Percentiles rank a stretch among this genome's conserved stretches.
Evolutionary conservation across 2,329 filamentous ascomycete species (phyloP).

Genomic region (Sclerotinia minor): DNA sequence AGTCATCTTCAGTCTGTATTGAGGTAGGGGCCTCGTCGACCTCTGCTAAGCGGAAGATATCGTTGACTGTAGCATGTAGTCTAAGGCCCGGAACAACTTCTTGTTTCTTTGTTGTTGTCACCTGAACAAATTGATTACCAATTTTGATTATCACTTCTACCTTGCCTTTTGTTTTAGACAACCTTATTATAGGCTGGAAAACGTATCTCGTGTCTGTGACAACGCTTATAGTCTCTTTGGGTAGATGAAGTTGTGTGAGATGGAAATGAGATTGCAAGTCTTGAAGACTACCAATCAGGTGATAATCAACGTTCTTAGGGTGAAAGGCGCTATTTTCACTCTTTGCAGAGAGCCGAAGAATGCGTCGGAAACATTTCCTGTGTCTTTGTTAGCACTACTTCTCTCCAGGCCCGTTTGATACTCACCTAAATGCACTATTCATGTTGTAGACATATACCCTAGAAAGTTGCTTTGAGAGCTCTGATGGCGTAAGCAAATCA

Average conservation of each 20-base stretch:
- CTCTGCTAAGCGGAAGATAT: constrained; percentile 67
- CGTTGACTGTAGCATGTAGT: constrained; percentile 65
- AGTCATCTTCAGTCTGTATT: constrained; percentile 65
- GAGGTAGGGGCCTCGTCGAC: constrained; percentile 66
- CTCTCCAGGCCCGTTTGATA: constrained; percentile 43
- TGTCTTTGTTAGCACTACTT: constrained; percentile 2
- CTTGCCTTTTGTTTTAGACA: constrained; percentile 70
- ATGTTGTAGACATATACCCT: constrained; percentile 71
- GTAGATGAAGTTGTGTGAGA: constrained; percentile 63
- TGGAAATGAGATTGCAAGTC: constrained; percentile 68
- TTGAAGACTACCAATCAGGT: constrained; percentile 63
- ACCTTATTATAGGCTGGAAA: constrained; percentile 63
- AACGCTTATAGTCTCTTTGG: constrained; percentile 69
- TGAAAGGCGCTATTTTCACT: constrained; percentile 62
- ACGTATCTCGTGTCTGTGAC: constrained; percentile 65
- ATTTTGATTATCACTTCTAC: constrained; percentile 69
- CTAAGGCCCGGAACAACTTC: constrained; percentile 64
- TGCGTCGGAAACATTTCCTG: constrained; percentile 65
- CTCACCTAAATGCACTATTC: constrained; percentile 69
- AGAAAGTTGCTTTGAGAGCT: constrained; percentile 59
- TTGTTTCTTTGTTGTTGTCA: constrained; percentile 68
- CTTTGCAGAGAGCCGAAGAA: constrained; percentile 61
- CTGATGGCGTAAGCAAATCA: constrained; percentile 61
- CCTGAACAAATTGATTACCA: constrained; percentile 68
- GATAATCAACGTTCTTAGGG: constrained; percentile 64